Evolutionary conservation across 495 filamentous ascomycete genomes (phyloP), one percentile per base, ranked within the genome.

Genomic region (Cairneyella variabilis): DNA sequence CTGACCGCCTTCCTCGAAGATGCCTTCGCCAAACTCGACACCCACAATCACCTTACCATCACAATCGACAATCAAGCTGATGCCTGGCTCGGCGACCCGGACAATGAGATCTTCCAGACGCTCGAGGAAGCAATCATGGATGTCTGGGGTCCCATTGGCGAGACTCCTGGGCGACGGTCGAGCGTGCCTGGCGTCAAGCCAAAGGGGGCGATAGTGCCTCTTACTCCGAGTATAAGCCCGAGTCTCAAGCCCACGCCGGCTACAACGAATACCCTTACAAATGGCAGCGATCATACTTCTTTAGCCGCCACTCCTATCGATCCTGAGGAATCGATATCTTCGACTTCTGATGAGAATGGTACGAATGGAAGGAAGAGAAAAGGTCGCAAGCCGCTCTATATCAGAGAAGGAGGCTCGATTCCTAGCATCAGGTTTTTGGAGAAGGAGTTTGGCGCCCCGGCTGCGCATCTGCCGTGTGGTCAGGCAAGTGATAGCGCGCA

Each of bases 401-500:
- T 98, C 62, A 82, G 93, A 10, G 93, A 98, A 71, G 93, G 93
- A 2, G 93, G 93, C 3, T 91, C 86, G 0, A 97, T 98, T 58
- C 91, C 95, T 1, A 84, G 88, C 0, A 96, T 96, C 52, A 74
- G 93, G 9, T 97, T 97, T 66, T 66, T 98, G 41, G 93, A 98
- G 66, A 93, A 95, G 70, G 91, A 95, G 61, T 97, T 97, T 63
- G 78, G 79, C 1, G 93, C 93, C 0, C 90, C 91, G 0, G 93
- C 95, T 0, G 93, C 93, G 0, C 92, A 97, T 68, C 64, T 98
- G 36, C 95, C 93, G 0, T 96, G 91, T 63, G 93, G 93, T 1
- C 93, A 97, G 67, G 90, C 91, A 37, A 97, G 90, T 63, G 93
- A 98, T 65, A 80, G 82, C 47, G 93, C 91, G 22, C 93, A 98